A percentile compares a stretch with the other conserved stretches of the same genome.
Evolutionary conservation across 768 basidiomycete genomes (phyloP).

Genomic region (Gloeopeniophorella convolvens): DNA sequence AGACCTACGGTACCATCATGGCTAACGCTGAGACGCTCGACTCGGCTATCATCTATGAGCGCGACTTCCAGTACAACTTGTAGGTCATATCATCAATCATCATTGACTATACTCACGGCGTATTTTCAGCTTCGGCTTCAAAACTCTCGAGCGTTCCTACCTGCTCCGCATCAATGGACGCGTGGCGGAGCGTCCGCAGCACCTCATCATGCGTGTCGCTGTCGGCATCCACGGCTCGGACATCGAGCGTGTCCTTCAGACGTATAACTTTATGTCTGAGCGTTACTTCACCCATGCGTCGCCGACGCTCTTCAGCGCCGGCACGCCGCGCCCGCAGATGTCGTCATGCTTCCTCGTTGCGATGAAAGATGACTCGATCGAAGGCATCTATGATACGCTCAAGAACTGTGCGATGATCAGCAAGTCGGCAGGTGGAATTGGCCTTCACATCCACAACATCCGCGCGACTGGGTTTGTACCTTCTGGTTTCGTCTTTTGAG

Average conservation of each 20-base stretch:
- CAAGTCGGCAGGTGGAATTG: slow-evolving; percentile 98
- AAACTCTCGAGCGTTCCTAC: slow-evolving; percentile 97
- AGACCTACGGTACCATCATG: slow-evolving; percentile 76
- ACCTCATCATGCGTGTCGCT: slow-evolving; percentile 99
- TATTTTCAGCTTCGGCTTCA: slow-evolving; percentile 86
- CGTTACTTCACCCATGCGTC: slow-evolving; percentile 98
- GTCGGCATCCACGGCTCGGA: slow-evolving; percentile 93
- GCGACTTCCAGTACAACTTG: slow-evolving; percentile 97
- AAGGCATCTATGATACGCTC: slow-evolving; percentile 97
- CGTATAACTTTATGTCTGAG: slow-evolving; percentile 95
- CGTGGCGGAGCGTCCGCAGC: slow-evolving; percentile 95
- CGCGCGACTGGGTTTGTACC: slow-evolving; percentile 79
- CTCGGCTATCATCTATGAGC: slow-evolving; percentile 94
- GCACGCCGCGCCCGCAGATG: slow-evolving; percentile 92
- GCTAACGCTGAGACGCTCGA: slow-evolving; percentile 79
- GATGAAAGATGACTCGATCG: slow-evolving; percentile 99
- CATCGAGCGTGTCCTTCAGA: slow-evolving; percentile 84
- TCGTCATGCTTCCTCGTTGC: slow-evolving; percentile 95
- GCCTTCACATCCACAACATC: slow-evolving; percentile 92
- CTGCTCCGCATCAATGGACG: slow-evolving; percentile 90
- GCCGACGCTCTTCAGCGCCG: slow-evolving; percentile 97
- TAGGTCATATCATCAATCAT: slow-evolving; percentile 32
- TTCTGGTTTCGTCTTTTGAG: not conserved
- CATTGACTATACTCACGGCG: slow-evolving; percentile 1
- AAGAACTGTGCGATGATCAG: slow-evolving; percentile 99